Percentiles rank a stretch among this genome's conserved stretches.
phyloP scores from a whole-genome alignment of 306 rosid genomes.

The Boehmeria nivea region DNA sequence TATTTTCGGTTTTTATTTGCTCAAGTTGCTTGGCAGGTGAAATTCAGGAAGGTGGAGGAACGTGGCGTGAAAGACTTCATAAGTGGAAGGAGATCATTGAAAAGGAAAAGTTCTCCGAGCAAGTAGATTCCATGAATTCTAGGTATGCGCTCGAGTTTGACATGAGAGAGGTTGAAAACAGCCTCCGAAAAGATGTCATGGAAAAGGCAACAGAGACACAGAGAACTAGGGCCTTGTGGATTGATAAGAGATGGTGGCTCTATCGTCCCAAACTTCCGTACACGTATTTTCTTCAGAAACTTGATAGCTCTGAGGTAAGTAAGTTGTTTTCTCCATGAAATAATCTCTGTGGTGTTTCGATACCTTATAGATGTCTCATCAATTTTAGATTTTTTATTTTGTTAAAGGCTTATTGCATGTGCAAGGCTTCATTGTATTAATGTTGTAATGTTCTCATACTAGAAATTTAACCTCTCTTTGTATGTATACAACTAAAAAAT shows the following conservation, averaged over 20 bases:
- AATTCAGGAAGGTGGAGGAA: constrained; percentile 41
- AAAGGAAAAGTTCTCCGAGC: constrained; percentile 55
- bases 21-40: constrained; percentile 36
- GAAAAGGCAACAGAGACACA: constrained; percentile 51
- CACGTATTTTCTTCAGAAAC: constrained; percentile 79
- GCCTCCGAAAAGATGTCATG: constrained; percentile 83
- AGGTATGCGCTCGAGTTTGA: constrained; percentile 85
- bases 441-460: no score
- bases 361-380: constrained; percentile 1
- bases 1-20: constrained; percentile 3
- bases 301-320: constrained; percentile 84
- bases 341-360: constrained; percentile 13
- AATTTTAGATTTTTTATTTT: background rate
- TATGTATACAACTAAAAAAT: no score
- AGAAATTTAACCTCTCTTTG: no score
- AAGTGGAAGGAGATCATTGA: constrained; percentile 75
- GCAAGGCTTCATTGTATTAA: no score
- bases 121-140: constrained; percentile 54
- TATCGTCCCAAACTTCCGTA: constrained; percentile 95
- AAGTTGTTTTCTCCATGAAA: constrained; percentile 7
- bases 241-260: constrained; percentile 94
- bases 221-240: constrained; percentile 82
- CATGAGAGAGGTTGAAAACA: constrained; percentile 96
- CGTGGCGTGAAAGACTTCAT: constrained; percentile 82
- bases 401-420: no score